phyloP scores from a whole-genome alignment of 371 early-diverging fungal genomes.

The Chytridium lagenaria region DNA sequence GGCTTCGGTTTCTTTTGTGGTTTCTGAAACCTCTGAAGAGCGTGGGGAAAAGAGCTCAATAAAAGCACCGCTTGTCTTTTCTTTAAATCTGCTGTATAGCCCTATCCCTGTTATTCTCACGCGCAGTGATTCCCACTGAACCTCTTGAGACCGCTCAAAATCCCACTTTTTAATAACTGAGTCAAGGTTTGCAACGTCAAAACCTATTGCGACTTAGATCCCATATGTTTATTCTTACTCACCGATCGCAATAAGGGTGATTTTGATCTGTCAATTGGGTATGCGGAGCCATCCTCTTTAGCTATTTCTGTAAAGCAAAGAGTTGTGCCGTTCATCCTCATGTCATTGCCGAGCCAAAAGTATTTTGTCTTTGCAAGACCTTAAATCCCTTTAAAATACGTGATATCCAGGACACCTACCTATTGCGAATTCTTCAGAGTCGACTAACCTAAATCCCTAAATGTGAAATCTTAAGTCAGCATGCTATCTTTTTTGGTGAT shows the following conservation, averaged over 20 bases:
- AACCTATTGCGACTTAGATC: slow-evolving; percentile 34
- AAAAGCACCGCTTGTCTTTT: slow-evolving; percentile 43
- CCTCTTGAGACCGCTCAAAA: slow-evolving; percentile 46
- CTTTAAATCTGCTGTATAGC: slow-evolving; percentile 40
- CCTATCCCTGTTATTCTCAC: slow-evolving; percentile 30
- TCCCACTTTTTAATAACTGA: slow-evolving; percentile 47
- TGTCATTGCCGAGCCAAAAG: slow-evolving; percentile 57
- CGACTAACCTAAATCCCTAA: slow-evolving; percentile 53
- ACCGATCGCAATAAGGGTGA: slow-evolving; percentile 36
- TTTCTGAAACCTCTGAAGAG: slow-evolving; percentile 19
- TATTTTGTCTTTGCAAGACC: slow-evolving; percentile 50
- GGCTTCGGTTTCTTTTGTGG: slow-evolving; percentile 5
- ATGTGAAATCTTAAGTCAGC: slow-evolving; percentile 5
- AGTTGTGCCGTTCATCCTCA: slow-evolving; percentile 39
- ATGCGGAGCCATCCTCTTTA: slow-evolving; percentile 40
- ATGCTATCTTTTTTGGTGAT: not conserved
- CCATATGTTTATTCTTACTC: not conserved
- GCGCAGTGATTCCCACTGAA: slow-evolving; percentile 41
- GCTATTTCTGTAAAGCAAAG: slow-evolving; percentile 52
- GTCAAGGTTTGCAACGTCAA: slow-evolving; percentile 54
- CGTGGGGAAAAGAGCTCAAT: slow-evolving; percentile 44
- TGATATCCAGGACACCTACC: no score
- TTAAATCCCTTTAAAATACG: no score
- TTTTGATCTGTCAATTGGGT: slow-evolving; percentile 17
- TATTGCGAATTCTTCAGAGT: slow-evolving; percentile 52